phyloP scores from a whole-genome alignment of 2,329 filamentous ascomycete species.

The Capronia epimyces region DNA sequence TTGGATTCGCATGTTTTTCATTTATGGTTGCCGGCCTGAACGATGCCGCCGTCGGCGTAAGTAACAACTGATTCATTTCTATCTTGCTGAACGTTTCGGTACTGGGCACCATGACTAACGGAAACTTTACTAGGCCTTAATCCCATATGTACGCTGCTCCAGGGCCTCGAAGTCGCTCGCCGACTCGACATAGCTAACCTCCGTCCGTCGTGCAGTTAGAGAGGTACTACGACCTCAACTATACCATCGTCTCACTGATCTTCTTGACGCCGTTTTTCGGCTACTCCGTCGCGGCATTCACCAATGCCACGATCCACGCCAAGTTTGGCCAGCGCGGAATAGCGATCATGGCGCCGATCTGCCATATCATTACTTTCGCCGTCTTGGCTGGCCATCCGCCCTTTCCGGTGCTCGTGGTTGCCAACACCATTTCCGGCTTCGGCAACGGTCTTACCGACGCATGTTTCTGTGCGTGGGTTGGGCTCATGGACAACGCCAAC shows the following conservation, averaged over 20 bases:
- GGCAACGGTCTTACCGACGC: slow-evolving; percentile 46
- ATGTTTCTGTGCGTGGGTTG: slow-evolving; percentile 59
- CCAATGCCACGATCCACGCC: slow-evolving; percentile 42
- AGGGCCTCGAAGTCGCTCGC: neutral
- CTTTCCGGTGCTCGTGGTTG: slow-evolving; percentile 39
- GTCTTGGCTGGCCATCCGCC: slow-evolving; percentile 38
- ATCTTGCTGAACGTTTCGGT: slow-evolving; percentile 18
- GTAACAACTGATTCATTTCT: too few species aligned
- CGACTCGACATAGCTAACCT: slow-evolving; percentile 24
- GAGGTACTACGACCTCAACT: slow-evolving; percentile 41
- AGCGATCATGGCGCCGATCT: slow-evolving; percentile 52
- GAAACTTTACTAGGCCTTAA: slow-evolving; percentile 14
- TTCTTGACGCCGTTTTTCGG: slow-evolving; percentile 47
- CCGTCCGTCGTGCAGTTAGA: slow-evolving; percentile 35
- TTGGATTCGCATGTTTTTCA: slow-evolving; percentile 49
- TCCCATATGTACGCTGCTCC: slow-evolving; percentile 19
- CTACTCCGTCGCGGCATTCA: slow-evolving; percentile 43
- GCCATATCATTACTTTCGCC: slow-evolving; percentile 38
- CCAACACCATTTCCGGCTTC: slow-evolving; percentile 39
- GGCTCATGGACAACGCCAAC: slow-evolving; percentile 68
- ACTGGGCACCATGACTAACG: neutral
- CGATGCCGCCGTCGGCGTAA: slow-evolving; percentile 49
- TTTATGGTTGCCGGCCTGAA: slow-evolving; percentile 54
- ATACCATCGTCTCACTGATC: slow-evolving; percentile 45
- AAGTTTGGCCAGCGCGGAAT: slow-evolving; percentile 63